Percentiles rank a stretch among this genome's conserved stretches.
phyloP scores from a whole-genome alignment of 2,329 filamentous ascomycete genomes.

The Colletotrichum abscissum region DNA sequence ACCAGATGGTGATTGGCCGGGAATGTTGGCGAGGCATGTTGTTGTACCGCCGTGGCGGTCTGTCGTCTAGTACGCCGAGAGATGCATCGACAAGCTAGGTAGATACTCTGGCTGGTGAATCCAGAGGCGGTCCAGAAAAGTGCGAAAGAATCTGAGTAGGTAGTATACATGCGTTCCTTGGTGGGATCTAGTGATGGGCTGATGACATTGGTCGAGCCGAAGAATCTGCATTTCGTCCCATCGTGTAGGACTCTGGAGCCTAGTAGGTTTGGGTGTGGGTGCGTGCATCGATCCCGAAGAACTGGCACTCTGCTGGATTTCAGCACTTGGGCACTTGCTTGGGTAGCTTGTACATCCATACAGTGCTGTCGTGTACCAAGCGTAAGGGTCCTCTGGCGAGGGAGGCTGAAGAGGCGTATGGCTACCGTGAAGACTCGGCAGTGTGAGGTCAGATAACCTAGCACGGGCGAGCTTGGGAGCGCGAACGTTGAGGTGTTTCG shows the following conservation, averaged over 20 bases:
- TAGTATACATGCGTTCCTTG: background rate
- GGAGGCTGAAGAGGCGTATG: background rate
- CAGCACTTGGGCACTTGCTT: background rate
- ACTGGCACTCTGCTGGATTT: background rate
- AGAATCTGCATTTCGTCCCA: constrained; percentile 33
- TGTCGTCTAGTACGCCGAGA: constrained; percentile 22
- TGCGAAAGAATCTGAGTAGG: background rate
- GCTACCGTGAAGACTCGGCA: background rate
- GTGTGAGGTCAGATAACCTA: background rate
- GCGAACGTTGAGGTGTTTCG: constrained; percentile 6
- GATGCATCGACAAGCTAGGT: constrained; percentile 27
- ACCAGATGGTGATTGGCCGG: constrained; percentile 13
- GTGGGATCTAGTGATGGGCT: background rate
- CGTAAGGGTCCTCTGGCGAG: background rate
- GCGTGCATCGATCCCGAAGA: constrained; percentile 7
- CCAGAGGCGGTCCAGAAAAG: background rate
- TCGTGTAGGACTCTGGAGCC: background rate
- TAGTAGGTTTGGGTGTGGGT: too few relatives aligned
- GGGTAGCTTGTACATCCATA: background rate
- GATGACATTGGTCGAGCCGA: constrained; percentile 1
- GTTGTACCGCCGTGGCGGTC: constrained; percentile 24
- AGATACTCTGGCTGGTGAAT: background rate
- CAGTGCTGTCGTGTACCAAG: background rate
- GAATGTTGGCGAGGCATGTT: constrained; percentile 8
- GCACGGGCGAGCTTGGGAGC: background rate